These are phyloP conservation scores for Phoma herbarum DNA, from an alignment of 2,329 filamentous ascomycete species.

Conservation along the genomic window DNA sequence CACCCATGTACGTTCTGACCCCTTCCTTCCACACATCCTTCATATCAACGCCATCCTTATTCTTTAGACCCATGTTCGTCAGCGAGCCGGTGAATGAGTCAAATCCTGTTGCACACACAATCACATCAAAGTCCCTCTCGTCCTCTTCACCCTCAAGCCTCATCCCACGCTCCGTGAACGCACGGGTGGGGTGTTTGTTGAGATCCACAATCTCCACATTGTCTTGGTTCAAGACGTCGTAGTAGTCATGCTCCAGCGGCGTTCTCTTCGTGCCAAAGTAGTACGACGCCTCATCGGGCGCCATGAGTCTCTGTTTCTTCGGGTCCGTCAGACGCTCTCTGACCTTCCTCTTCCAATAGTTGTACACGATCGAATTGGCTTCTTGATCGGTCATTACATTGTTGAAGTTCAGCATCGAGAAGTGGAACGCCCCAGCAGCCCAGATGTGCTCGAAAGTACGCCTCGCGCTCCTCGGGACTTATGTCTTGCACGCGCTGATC, in stretches of 20 bases:
- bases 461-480: slow-evolving; percentile 29
- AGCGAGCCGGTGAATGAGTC: slow-evolving; percentile 52
- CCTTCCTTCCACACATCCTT: slow-evolving; percentile 52
- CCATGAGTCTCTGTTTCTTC: slow-evolving; percentile 52
- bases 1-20: slow-evolving; percentile 51
- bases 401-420: slow-evolving; percentile 45
- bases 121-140: slow-evolving; percentile 62
- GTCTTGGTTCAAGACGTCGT: slow-evolving; percentile 50
- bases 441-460: slow-evolving; percentile 37
- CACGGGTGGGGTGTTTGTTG: slow-evolving; percentile 51
- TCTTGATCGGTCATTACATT: slow-evolving; percentile 47
- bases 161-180: slow-evolving; percentile 60
- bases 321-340: slow-evolving; percentile 49
- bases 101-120: slow-evolving; percentile 59
- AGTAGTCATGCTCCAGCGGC: slow-evolving; percentile 51
- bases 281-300: slow-evolving; percentile 53
- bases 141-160: slow-evolving; percentile 58
- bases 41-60: slow-evolving; percentile 44
- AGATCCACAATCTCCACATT: slow-evolving; percentile 61
- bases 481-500: slow-evolving; percentile 23
- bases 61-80: slow-evolving; percentile 44
- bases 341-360: slow-evolving; percentile 59
- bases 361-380: slow-evolving; percentile 53
- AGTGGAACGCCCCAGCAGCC: slow-evolving; percentile 52
- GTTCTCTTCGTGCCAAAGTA: slow-evolving; percentile 54